These are phyloP conservation scores for Coemansia sp. DNA, from an alignment of 192 early-diverging fungal genomes.

Conservation along the genomic window DNA sequence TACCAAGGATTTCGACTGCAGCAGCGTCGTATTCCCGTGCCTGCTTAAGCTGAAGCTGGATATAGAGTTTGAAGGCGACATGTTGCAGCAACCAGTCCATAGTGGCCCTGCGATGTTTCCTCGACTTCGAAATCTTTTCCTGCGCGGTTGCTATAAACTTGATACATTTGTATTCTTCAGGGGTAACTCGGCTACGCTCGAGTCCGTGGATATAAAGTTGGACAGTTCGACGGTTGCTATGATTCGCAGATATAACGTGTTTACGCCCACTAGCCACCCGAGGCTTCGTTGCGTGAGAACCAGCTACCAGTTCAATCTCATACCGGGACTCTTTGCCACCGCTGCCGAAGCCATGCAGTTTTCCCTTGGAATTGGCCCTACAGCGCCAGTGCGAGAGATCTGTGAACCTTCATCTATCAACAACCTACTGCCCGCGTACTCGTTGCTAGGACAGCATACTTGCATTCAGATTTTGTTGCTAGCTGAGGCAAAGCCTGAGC, in stretches of 20 bases:
- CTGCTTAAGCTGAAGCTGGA: neutral
- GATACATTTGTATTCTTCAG: constrained; percentile 11
- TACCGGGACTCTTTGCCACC: neutral
- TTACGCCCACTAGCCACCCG: constrained; percentile 2
- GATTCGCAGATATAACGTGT: constrained; percentile 2
- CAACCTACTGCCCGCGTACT: neutral
- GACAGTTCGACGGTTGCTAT: neutral
- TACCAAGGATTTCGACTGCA: neutral
- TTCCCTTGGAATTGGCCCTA: neutral
- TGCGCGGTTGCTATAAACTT: neutral
- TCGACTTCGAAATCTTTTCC: neutral
- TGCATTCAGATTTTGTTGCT: neutral
- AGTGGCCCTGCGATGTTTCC: constrained; percentile 9
- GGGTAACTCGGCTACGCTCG: constrained; percentile 8
- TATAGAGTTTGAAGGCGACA: neutral
- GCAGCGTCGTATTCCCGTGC: constrained; percentile 1
- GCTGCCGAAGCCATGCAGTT: neutral
- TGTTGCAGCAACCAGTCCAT: neutral
- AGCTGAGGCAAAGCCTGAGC: neutral
- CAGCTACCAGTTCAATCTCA: neutral
- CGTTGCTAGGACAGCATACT: neutral
- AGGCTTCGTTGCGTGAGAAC: neutral
- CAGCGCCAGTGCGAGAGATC: neutral
- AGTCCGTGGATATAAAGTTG: neutral
- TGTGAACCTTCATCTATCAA: neutral